Evolutionary conservation across 2,329 filamentous ascomycete species (phyloP).

Genomic region (Aspergillus aculeatinus): DNA sequence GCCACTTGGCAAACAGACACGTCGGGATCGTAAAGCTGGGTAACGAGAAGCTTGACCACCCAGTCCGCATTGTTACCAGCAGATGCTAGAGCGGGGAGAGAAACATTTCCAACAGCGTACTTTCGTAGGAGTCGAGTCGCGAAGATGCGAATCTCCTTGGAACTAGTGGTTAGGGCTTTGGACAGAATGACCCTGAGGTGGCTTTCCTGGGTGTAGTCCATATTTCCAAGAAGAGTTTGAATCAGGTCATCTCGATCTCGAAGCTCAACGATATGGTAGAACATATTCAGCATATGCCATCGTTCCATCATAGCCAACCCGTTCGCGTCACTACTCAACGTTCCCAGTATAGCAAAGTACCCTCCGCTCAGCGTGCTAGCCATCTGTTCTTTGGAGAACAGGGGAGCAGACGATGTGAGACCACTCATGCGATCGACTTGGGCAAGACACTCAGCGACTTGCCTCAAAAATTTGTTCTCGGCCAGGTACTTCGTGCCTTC

Average conservation of each 20-base stretch:
- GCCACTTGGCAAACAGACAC: conserved; percentile 95
- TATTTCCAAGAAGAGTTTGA: conserved; percentile 80
- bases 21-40: conserved; percentile 94
- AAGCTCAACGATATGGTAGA: conserved; percentile 95
- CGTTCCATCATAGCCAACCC: conserved; percentile 87
- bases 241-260: conserved; percentile 89
- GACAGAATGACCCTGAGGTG: conserved; percentile 90
- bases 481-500: conserved; percentile 83
- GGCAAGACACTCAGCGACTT: conserved; percentile 92
- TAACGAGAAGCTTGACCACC: conserved; percentile 96
- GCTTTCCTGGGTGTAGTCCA: conserved; percentile 86
- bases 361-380: conserved; percentile 84
- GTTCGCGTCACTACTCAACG: conserved; percentile 76
- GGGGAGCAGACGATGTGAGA: conserved; percentile 69
- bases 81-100: conserved; percentile 33
- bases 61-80: conserved; percentile 73
- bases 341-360: conserved; percentile 90
- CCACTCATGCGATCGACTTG: conserved; percentile 84
- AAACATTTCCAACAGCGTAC: conserved; percentile 67
- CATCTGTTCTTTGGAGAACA: conserved; percentile 84
- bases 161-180: conserved; percentile 87
- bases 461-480: conserved; percentile 88
- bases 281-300: conserved; percentile 99
- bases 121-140: conserved; percentile 83
- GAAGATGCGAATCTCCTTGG: conserved; percentile 86